Evolutionary conservation across 805 yeast genomes (phyloP).

Genomic region (Yarrowia sp.): DNA sequence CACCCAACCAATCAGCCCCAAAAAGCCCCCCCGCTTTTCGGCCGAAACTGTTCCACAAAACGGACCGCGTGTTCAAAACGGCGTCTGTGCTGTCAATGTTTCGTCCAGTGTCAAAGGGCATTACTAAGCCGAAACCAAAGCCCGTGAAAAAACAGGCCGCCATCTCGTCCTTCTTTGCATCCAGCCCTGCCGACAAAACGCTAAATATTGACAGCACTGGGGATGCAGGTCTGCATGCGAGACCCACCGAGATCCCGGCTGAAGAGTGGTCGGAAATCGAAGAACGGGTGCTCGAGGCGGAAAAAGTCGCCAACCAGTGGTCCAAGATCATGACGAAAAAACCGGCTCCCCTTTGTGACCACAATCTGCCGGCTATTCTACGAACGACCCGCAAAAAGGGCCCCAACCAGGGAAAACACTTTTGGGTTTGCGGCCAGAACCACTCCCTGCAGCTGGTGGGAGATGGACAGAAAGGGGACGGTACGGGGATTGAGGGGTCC

Average conservation of each 20-base stretch:
- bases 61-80: background rate
- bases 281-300: background rate
- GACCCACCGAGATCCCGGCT: background rate
- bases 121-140: background rate
- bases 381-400: constrained; percentile 39
- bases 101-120: background rate
- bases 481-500: background rate
- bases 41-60: constrained; percentile 2
- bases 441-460: constrained; percentile 27
- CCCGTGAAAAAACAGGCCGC: background rate
- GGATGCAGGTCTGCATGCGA: background rate
- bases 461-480: background rate
- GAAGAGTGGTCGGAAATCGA: background rate
- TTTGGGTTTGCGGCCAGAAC: constrained; percentile 40
- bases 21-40: background rate
- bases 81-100: constrained; percentile 12
- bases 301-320: constrained; percentile 11
- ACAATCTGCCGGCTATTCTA: constrained; percentile 40
- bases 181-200: background rate
- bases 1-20: constrained; percentile 3
- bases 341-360: constrained; percentile 33
- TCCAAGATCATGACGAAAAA: constrained; percentile 18
- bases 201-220: constrained; percentile 5
- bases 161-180: constrained; percentile 4
- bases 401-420: constrained; percentile 41